Base-by-base conservation (phyloP, 2,329 filamentous ascomycete genomes). In the Aureobasidium uvarum region DNA sequence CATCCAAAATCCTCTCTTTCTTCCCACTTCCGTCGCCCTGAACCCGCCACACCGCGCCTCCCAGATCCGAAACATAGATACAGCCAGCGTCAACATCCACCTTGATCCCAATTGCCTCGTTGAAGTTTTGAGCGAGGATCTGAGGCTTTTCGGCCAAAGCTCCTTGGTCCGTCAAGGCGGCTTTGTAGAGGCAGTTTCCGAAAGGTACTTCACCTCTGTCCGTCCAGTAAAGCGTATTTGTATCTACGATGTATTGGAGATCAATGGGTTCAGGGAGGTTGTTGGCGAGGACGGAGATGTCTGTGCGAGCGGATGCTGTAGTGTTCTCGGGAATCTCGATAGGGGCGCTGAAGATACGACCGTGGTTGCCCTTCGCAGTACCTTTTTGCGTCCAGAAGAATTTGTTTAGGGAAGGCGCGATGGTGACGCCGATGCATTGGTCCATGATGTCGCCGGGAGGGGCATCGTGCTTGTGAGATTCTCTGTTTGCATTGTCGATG, bases 381-480 rank as follows among this genome's bases (percentile, higher is more conserved):
- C 85, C 85, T 70, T 87, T 87, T 60, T 87, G 85, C 0, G 82
- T 84, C 85, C 85, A 88, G 76, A 83, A 87, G 54, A 87, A 76
- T 45, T 80, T 78, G 13, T 78, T 77, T 0, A 74, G 73, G 0
- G 71, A 65, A n/a, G 55, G 58, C 2, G 80, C 78, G 0, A 87
- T 76, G 0, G 81, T 72, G 43, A 88, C 77, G 1, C 85, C 85
- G 8, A 87, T 84, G 64, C 83, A 85, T 83, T 83, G 85, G 3
- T 20, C 74, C 33, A 25, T 28, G 1, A 43, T 38, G 10, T 56
- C 39, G 11, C n/a, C 23, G 2, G 25, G 16, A 33, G 48, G 25
- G 20, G 36, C 10, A 14, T 23, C 10, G 20, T 46, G 23, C 63
- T 14, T 69, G 45, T 8, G 46, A 1, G 6, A 10, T 14, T 28